Base-by-base conservation (phyloP, 495 filamentous ascomycete genomes). In the Aspergillus avenaceus region DNA sequence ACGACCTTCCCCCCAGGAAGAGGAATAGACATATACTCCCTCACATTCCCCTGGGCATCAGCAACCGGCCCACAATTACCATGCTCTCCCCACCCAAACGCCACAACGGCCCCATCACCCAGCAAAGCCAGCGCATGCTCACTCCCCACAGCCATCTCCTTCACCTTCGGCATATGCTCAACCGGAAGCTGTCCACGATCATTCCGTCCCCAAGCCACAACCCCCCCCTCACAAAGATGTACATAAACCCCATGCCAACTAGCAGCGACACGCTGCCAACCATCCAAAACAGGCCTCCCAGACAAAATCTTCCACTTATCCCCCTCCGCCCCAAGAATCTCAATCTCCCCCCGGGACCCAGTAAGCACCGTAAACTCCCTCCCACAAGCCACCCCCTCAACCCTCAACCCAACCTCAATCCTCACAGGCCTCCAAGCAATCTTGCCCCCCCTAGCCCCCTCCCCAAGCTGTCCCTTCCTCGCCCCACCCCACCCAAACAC, bases 31-130 rank as follows among this genome's bases (percentile, higher is more conserved):
- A 82, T 87, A 69, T 80, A 84, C 50, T 67, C 67, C 8, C 82
- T 83, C 26, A 87, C 80, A 62, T 87, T 80, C 3, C 85, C 81
- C 53, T 71, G 69, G n/a, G 66, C 55, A 68, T 83, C 74, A 3
- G 71, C 81, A 36, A 75, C 72, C 3, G 80, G 75, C 12, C 93
- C 93, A 65, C 93, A 97, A 67, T 97, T 97, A 9, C 93, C 93
- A 77, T 98, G 93, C 71, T 96, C 90, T 1, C 90, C 91, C 92
- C 93, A 98, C 13, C 93, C 93, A 87, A 91, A 97, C 3, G 84
- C 78, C 31, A 89, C 63, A 11, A 96, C 67, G 18, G 59, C 68
- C 1, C 81, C 79, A 41, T 77, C 72, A n/a, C 66, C 70, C 3
- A 83, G 78, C 24, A 90, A 58, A 8, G 81, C 88, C 53, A 97